phyloP scores from a whole-genome alignment of 2,329 filamentous ascomycete genomes.

The Beauveria sp. region DNA sequence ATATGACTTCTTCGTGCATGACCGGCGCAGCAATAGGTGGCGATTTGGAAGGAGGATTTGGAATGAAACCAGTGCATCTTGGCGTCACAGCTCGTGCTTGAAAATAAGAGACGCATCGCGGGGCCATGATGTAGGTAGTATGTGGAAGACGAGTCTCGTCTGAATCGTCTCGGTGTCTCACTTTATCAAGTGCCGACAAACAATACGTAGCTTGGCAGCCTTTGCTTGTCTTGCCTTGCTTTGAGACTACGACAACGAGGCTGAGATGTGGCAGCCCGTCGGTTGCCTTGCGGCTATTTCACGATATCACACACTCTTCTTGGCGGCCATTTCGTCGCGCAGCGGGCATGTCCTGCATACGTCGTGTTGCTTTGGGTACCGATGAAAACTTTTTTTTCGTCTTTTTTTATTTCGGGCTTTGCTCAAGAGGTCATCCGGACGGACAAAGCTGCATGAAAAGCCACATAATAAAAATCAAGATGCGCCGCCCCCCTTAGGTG shows the following conservation, averaged over 20 bases:
- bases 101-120: too few relatives aligned
- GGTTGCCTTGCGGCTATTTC: background rate
- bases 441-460: background rate
- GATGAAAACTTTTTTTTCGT: too few relatives aligned
- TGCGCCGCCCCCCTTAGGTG: too few relatives aligned
- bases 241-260: background rate
- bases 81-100: too few relatives aligned
- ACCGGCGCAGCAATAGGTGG: too few relatives aligned
- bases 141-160: too few relatives aligned
- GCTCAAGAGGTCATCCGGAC: background rate
- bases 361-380: slow-evolving; percentile 4
- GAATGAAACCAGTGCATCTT: too few relatives aligned
- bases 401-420: too few relatives aligned
- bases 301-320: background rate
- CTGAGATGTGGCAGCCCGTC: background rate
- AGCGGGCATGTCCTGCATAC: background rate
- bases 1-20: background rate
- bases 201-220: background rate
- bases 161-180: background rate
- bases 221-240: too few relatives aligned
- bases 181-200: background rate
- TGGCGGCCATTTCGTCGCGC: background rate
- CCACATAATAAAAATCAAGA: background rate
- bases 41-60: too few relatives aligned
- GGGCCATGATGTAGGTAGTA: too few relatives aligned